phyloP scores from a whole-genome alignment of 306 rosid species.

The Trifolium fragiferum region DNA sequence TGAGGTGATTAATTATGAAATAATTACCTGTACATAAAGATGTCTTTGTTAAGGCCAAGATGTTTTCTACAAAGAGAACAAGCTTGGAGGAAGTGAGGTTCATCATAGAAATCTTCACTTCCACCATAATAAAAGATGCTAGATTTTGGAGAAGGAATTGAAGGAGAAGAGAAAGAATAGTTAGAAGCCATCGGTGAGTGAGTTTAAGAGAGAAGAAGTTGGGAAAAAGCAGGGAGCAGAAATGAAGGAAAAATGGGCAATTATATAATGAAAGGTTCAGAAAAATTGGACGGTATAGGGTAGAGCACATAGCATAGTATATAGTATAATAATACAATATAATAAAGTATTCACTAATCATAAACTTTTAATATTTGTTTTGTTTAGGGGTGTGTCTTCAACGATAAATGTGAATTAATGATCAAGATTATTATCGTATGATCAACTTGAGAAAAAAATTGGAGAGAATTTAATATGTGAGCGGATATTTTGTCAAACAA shows the following conservation, averaged over 20 bases:
- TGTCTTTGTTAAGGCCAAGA: slow-evolving; percentile 72
- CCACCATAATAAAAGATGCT: slow-evolving; percentile 60
- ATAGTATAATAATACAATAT: background rate
- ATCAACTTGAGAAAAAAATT: no score
- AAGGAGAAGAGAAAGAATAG: slow-evolving; percentile 36
- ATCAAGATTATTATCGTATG: no score
- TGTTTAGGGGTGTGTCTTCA: background rate
- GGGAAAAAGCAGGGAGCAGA: slow-evolving; percentile 37
- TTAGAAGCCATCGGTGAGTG: slow-evolving; percentile 34
- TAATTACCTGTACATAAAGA: slow-evolving; percentile 96
- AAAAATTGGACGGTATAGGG: slow-evolving; percentile 29
- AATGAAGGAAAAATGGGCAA: background rate
- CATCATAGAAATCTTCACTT: slow-evolving; percentile 50
- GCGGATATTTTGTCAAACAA: no score
- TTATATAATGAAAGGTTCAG: slow-evolving; percentile 49
- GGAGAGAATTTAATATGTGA: no score
- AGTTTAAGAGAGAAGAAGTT: slow-evolving; percentile 19
- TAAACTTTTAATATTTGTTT: background rate
- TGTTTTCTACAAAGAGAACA: slow-evolving; percentile 79
- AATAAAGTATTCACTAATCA: background rate
- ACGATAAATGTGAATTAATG: no score
- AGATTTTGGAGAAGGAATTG: slow-evolving; percentile 45
- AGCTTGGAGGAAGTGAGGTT: slow-evolving; percentile 87
- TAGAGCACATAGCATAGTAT: slow-evolving; percentile 24
- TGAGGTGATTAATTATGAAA: background rate